Evolutionary conservation across 768 basidiomycete genomes (phyloP).

Genomic region (Sporobolomyces roseus): DNA sequence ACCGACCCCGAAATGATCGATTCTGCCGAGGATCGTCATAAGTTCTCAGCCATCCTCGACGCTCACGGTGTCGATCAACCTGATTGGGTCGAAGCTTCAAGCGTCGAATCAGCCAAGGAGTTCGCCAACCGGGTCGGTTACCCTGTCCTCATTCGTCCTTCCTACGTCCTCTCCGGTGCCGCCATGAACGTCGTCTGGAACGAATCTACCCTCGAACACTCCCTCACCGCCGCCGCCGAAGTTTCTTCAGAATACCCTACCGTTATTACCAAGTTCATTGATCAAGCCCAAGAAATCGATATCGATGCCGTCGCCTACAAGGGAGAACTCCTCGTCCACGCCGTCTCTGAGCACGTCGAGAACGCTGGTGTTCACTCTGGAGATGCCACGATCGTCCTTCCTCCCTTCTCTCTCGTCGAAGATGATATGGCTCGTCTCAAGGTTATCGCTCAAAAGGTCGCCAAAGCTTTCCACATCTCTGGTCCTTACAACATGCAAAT

Average conservation of each 20-base stretch:
- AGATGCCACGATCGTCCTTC: constrained; percentile 95
- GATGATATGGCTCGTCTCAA: constrained; percentile 93
- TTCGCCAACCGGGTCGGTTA: constrained; percentile 94
- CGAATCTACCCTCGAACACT: constrained; percentile 80
- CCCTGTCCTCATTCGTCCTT: constrained; percentile 93
- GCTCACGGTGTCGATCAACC: constrained; percentile 99
- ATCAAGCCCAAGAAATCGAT: constrained; percentile 99
- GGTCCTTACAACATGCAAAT: constrained; percentile 99
- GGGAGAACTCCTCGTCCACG: constrained; percentile 98
- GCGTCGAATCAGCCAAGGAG: constrained; percentile 73
- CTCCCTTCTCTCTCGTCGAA: constrained; percentile 95
- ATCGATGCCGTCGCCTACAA: constrained; percentile 98
- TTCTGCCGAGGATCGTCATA: constrained; percentile 97
- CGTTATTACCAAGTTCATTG: constrained; percentile 98
- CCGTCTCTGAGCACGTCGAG: constrained; percentile 98
- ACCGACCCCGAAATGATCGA: constrained; percentile 99
- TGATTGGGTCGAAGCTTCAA: constrained; percentile 91
- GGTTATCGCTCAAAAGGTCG: constrained; percentile 95
- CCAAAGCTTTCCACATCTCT: constrained; percentile 93
- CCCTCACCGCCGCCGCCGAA: constrained; percentile 88
- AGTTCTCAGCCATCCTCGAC: constrained; percentile 95
- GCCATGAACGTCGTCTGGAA: constrained; percentile 99
- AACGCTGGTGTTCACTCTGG: constrained; percentile 99
- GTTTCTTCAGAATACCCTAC: constrained; percentile 95
- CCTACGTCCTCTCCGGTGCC: constrained; percentile 97